A percentile compares a stretch with the other conserved stretches of the same genome.
phyloP scores from a whole-genome alignment of 495 filamentous ascomycete species.

The Penicillium turbatum region DNA sequence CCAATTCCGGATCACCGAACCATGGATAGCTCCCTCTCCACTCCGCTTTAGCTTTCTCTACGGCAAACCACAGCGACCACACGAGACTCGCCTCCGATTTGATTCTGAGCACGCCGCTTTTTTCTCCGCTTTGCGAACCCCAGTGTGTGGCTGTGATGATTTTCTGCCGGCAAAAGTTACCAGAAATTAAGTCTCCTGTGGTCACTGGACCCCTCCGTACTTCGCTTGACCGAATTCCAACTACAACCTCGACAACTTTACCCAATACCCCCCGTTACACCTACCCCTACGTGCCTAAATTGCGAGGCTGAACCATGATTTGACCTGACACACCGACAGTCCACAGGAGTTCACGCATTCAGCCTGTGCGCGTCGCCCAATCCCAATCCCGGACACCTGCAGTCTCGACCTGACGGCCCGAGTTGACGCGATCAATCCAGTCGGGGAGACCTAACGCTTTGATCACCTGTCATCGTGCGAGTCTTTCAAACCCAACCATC shows the following conservation, averaged over 20 bases:
- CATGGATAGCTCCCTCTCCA: constrained; percentile 22
- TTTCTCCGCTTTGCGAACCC: not conserved
- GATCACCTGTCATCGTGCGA: constrained; percentile 9
- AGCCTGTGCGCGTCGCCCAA: constrained; percentile 28
- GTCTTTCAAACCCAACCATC: not conserved
- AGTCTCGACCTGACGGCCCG: constrained; percentile 28
- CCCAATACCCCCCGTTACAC: not conserved
- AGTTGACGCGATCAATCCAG: constrained; percentile 14
- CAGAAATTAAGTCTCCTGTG: not conserved
- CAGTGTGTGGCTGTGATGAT: not conserved
- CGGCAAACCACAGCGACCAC: not conserved
- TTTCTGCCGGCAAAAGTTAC: not conserved
- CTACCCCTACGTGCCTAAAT: not conserved
- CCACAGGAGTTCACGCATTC: not conserved
- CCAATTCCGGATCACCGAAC: constrained; percentile 14
- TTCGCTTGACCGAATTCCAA: not conserved
- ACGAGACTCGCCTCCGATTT: not conserved
- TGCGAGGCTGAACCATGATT: not conserved
- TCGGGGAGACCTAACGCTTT: constrained; percentile 16
- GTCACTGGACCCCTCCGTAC: not conserved
- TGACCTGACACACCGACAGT: not conserved
- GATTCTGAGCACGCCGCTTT: not conserved
- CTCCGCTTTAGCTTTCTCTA: constrained; percentile 22
- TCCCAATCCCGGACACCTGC: constrained; percentile 20
- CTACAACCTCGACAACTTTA: not conserved